A percentile compares a stretch with the other conserved stretches of the same genome.
Conservation (phyloP, 768 basidiomycete genomes). For the Calocybe indica region DNA sequence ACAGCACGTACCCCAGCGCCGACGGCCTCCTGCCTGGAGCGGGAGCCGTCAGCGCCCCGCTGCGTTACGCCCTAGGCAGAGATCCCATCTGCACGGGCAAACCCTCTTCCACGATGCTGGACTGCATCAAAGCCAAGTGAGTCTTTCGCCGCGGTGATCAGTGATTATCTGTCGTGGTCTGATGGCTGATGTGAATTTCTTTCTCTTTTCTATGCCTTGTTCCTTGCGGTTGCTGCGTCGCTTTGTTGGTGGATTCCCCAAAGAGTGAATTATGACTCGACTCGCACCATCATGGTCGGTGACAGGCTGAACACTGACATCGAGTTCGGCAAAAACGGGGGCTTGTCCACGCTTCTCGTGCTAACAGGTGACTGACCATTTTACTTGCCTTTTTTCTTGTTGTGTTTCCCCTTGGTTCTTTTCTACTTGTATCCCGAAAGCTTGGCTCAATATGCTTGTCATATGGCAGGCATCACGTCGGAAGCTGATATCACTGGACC, state of each 20-base stretch:
- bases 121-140: constrained; percentile 75
- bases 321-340: constrained; percentile 83
- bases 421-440: background rate
- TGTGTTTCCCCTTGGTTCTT: background rate
- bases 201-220: background rate
- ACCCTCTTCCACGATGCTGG: constrained; percentile 87
- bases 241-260: constrained; percentile 8
- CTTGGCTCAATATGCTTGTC: background rate
- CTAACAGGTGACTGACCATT: constrained; percentile 61
- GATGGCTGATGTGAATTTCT: background rate
- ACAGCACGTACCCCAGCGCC: constrained; percentile 82
- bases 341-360: constrained; percentile 83
- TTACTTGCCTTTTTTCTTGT: background rate
- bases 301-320: constrained; percentile 97
- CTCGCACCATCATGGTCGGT: constrained; percentile 89
- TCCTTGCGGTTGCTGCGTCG: no score
- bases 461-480: constrained; percentile 62
- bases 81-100: constrained; percentile 84
- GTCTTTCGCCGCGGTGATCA: constrained; percentile 10
- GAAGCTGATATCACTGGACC: constrained; percentile 70
- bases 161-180: background rate
- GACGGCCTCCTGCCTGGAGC: constrained; percentile 77
- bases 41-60: constrained; percentile 78
- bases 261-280: constrained; percentile 84
- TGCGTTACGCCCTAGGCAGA: constrained; percentile 64